Base-by-base conservation (phyloP, 2,329 filamentous ascomycete species). In the Zymoseptoria ardabiliae region DNA sequence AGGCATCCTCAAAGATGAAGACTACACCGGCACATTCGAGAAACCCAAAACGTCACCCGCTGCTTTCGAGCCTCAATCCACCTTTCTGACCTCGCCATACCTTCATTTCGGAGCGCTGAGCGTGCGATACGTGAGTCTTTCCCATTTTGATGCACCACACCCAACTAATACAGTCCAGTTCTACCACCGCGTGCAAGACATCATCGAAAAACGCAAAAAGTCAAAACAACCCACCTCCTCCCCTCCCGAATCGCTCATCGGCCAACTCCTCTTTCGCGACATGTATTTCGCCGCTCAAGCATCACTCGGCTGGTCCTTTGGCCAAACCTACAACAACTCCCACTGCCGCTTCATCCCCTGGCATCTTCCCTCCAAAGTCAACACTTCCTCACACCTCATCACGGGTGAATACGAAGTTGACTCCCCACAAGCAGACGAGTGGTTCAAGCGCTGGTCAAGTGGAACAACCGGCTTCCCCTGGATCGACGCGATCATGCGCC, bases 241-340 rank as follows among this genome's bases (percentile, higher is more conserved):
- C 2, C 84, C 86, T 0, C 89, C 89, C 0, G 84, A 83, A n/a
- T 88, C 84, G 61, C 72, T 92, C 17, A 85, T 81, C 0, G 89
- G 89, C 2, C 89, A 92, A 66, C 74, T 92, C 1, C 77, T 91
- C 10, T 92, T 92, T 71, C 81, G 89, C 17, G 89, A 92, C 70
- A 92, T 92, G 89, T 92, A 91, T 73, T 91, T 92, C 66, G 88
- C 82, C 13, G 88, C 88, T 0, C 88, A 92, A 70, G 87, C 88
- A 0, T 80, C 82, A 0, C 75, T 91, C 1, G 88, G 88, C 0
- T 77, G 81, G 30, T 67, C 76, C 0, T 91, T 90, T 65, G 78
- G 75, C 0, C 87, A 89, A 67, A 86, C 86, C 0, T 76, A 82
- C 54, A 81, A 82, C 41, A 92, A 92, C 67, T 72, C 79, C 0